Conservation (phyloP, 306 rosid genomes). For the Acacia melanoxylon region DNA sequence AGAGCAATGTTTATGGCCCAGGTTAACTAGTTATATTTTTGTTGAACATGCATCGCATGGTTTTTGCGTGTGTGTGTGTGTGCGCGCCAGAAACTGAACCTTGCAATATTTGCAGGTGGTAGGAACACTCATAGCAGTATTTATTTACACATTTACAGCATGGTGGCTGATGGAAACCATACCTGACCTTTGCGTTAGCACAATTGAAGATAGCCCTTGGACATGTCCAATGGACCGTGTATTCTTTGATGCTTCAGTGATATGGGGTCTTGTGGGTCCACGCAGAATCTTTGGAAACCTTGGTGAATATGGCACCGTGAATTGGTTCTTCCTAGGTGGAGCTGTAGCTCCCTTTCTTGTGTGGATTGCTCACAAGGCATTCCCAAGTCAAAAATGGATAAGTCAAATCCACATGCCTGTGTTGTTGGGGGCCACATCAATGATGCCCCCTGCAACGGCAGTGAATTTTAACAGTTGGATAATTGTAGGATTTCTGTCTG, state of each 20-base stretch:
- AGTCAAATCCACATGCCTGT: slow-evolving; percentile 56
- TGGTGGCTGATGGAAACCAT: slow-evolving; percentile 65
- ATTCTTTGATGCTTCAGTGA: slow-evolving; percentile 65
- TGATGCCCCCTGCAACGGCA: slow-evolving; percentile 68
- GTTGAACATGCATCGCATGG: neutral
- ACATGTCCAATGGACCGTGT: slow-evolving; percentile 62
- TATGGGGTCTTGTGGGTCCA: slow-evolving; percentile 76
- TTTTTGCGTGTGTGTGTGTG: neutral
- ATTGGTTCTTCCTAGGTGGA: slow-evolving; percentile 64
- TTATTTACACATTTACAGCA: slow-evolving; percentile 50
- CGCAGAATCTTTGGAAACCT: slow-evolving; percentile 64
- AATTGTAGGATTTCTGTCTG: slow-evolving; percentile 46
- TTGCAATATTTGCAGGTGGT: slow-evolving; percentile 44
- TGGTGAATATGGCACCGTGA: slow-evolving; percentile 50
- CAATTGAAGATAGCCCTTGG: slow-evolving; percentile 50
- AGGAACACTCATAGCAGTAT: slow-evolving; percentile 52
- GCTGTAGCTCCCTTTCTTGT: slow-evolving; percentile 55
- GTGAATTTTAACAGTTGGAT: slow-evolving; percentile 65
- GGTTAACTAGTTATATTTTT: slow-evolving; percentile 39
- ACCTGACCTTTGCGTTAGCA: slow-evolving; percentile 48
- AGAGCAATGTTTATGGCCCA: slow-evolving; percentile 91
- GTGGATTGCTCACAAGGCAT: slow-evolving; percentile 51
- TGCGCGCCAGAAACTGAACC: neutral
- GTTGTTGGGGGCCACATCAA: slow-evolving; percentile 51
- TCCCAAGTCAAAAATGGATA: slow-evolving; percentile 53